Percentiles rank a stretch among this genome's conserved stretches.
Conservation (phyloP, 371 early-diverging fungal species). For the Syncephalastrum contaminatum region DNA sequence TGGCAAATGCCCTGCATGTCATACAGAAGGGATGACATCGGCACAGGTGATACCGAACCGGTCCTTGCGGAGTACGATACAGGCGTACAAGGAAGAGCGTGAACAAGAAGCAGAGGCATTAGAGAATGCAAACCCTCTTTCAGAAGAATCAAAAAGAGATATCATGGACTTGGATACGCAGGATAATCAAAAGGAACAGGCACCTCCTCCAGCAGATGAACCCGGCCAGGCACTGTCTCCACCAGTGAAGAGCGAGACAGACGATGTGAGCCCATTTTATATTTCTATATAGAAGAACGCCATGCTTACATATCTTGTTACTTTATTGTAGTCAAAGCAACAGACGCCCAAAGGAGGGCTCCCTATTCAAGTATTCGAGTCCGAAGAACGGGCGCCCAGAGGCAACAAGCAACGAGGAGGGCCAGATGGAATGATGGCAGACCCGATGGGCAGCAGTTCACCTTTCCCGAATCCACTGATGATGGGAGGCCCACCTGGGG, state of each 20-base stretch:
- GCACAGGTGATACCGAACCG: conserved; percentile 39
- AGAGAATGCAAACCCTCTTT: too few species aligned
- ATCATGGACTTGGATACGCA: conserved; percentile 7
- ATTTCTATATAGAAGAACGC: too few species aligned
- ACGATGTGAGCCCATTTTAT: not conserved
- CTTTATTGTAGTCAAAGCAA: not conserved
- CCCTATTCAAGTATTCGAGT: conserved; percentile 33
- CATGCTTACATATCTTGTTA: not conserved
- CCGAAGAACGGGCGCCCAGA: conserved; percentile 28
- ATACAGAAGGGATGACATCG: conserved; percentile 25
- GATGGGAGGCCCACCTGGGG: conserved; percentile 18
- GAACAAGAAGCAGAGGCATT: conserved; percentile 16
- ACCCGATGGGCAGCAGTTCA: conserved; percentile 8
- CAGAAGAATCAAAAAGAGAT: conserved; percentile 4
- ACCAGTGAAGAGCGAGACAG: not conserved
- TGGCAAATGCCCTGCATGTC: conserved; percentile 35
- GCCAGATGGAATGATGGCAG: conserved; percentile 16
- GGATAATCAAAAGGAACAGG: not conserved
- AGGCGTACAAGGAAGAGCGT: conserved; percentile 25
- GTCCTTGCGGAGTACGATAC: conserved; percentile 31
- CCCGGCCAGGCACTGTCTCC: not conserved
- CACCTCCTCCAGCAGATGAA: too few species aligned
- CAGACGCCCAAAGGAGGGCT: conserved; percentile 20
- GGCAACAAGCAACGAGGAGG: conserved; percentile 15
- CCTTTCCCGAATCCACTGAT: conserved; percentile 28